Percentiles rank a stretch among this genome's conserved stretches.
Conservation (phyloP, 257 asterid genomes). For the Lavandula angustifolia region DNA sequence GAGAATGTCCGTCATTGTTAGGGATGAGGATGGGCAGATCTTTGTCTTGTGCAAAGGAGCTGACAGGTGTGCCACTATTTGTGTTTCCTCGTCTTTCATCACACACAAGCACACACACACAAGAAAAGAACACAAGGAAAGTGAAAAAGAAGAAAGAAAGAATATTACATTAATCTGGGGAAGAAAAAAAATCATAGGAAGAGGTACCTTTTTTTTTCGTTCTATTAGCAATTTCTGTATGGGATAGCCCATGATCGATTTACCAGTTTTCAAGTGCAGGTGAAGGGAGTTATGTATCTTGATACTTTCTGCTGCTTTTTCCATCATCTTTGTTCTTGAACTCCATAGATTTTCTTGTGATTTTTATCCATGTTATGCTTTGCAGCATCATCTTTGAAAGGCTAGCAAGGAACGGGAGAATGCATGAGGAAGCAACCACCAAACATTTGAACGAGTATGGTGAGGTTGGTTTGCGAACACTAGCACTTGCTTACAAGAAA, state of each 20-base stretch:
- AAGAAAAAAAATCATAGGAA: not conserved
- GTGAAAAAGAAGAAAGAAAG: not conserved
- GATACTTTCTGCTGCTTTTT: constrained; percentile 4
- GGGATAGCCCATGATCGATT: not conserved
- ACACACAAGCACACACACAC: not conserved
- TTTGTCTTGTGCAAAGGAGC: constrained; percentile 97
- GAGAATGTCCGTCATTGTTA: constrained; percentile 90
- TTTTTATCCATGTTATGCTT: constrained; percentile 33
- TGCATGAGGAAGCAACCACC: constrained; percentile 74
- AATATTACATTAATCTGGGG: not conserved
- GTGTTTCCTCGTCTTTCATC: not conserved
- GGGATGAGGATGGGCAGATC: constrained; percentile 78
- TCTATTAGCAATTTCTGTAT: constrained; percentile 8
- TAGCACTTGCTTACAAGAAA: constrained; percentile 88
- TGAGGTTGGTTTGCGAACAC: constrained; percentile 91
- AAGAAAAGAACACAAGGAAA: not conserved
- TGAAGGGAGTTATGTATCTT: constrained; percentile 5
- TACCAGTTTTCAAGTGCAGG: not conserved
- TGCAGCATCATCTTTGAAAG: constrained; percentile 92
- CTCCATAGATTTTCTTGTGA: constrained; percentile 14
- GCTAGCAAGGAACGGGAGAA: constrained; percentile 75
- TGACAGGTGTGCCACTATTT: constrained; percentile 64
- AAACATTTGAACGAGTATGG: constrained; percentile 90
- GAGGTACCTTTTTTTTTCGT: not conserved
- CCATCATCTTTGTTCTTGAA: constrained; percentile 20